Percentiles rank a stretch among this genome's conserved stretches.
These are phyloP conservation scores for Hawksworthiomyces lignivorus DNA, from an alignment of 2,329 filamentous ascomycete species.

Conservation along the genomic window DNA sequence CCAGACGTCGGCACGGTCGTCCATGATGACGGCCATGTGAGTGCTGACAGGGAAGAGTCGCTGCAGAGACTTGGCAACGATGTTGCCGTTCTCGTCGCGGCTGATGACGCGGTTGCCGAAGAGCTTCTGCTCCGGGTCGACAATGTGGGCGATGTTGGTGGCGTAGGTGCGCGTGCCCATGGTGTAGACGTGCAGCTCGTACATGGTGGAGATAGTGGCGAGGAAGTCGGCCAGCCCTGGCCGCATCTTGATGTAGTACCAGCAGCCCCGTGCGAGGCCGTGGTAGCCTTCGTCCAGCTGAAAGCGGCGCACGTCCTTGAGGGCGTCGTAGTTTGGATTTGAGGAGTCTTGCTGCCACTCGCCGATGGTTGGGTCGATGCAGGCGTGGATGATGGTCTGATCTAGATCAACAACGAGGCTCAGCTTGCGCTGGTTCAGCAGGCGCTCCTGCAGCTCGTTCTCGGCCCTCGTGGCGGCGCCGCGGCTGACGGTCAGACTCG, in stretches of 20 bases:
- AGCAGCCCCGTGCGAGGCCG: conserved; percentile 63
- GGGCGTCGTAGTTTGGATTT: conserved; percentile 84
- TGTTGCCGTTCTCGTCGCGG: conserved; percentile 91
- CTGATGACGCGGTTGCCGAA: conserved; percentile 95
- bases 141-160: conserved; percentile 80
- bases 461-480: conserved; percentile 75
- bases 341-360: conserved; percentile 87
- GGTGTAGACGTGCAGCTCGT: conserved; percentile 96
- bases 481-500: conserved; percentile 74
- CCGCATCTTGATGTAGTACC: conserved; percentile 97
- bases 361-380: conserved; percentile 89
- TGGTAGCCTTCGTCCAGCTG: conserved; percentile 82
- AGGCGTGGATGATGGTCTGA: conserved; percentile 97
- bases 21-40: conserved; percentile 98
- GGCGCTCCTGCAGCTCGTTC: conserved; percentile 74
- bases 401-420: conserved; percentile 95
- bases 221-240: conserved; percentile 80
- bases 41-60: conserved; percentile 93
- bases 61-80: conserved; percentile 83
- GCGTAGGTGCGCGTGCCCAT: conserved; percentile 99
- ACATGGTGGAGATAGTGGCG: conserved; percentile 66
- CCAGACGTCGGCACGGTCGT: conserved; percentile 96
- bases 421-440: conserved; percentile 74
- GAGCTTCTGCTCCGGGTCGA: conserved; percentile 80
- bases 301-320: conserved; percentile 83